Percentiles rank a stretch among this genome's conserved stretches.
Conservation (phyloP, 139 green algal species). For the Chlorella sp. region DNA sequence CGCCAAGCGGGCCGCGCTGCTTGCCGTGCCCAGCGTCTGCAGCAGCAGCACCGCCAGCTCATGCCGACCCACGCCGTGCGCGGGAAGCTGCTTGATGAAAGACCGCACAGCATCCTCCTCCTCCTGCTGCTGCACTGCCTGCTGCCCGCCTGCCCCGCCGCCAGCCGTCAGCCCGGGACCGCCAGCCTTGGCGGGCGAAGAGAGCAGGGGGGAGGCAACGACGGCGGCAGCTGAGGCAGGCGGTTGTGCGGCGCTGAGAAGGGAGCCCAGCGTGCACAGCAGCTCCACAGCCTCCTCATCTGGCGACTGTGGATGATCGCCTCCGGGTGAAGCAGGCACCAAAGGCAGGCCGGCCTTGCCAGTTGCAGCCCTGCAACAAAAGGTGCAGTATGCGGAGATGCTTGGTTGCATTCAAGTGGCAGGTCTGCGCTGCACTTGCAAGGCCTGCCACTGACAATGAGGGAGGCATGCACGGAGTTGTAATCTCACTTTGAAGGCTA, state of each 20-base stretch:
- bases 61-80: background rate
- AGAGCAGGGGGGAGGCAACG: background rate
- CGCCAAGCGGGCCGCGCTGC: background rate
- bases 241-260: background rate
- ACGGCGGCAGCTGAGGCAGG: background rate
- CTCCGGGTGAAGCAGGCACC: background rate
- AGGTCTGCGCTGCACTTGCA: background rate
- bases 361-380: background rate
- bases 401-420: background rate
- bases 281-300: constrained; percentile 9
- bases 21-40: background rate
- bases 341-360: background rate
- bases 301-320: background rate
- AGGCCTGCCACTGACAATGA: too few species aligned
- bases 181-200: background rate
- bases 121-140: background rate
- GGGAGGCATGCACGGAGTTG: too few species aligned
- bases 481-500: too few species aligned
- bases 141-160: background rate
- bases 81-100: constrained; percentile 21
- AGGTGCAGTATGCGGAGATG: background rate
- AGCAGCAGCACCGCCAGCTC: constrained; percentile 9
- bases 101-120: constrained; percentile 13
- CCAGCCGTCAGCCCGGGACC: background rate
- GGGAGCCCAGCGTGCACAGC: background rate